Evolutionary conservation across 345 rosid genomes (phyloP).

Genomic region (Nephelium lappaceum): DNA sequence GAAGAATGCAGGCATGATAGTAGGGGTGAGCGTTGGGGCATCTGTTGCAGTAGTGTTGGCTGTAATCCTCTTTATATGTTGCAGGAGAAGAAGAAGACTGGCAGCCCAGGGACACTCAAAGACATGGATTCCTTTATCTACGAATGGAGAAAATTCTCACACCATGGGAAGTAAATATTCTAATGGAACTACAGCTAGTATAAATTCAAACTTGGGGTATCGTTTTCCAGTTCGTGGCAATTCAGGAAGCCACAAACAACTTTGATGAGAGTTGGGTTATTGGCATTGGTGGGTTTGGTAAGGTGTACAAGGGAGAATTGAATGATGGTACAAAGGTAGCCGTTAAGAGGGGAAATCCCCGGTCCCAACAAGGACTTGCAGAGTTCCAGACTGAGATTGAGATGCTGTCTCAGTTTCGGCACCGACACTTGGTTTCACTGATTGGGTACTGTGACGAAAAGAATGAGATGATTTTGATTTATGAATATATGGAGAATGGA

Average conservation of each 20-base stretch:
- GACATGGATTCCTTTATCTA: constrained; percentile 67
- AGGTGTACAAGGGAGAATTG: constrained; percentile 68
- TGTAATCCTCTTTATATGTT: constrained; percentile 40
- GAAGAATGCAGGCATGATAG: constrained; percentile 45
- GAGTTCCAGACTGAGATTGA: constrained; percentile 84
- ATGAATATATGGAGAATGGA: constrained; percentile 80
- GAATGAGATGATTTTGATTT: constrained; percentile 76
- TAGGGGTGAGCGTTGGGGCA: constrained; percentile 44
- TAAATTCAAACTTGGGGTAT: constrained; percentile 46
- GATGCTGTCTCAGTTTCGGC: constrained; percentile 81
- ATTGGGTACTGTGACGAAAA: constrained; percentile 83
- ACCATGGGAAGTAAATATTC: constrained; percentile 59
- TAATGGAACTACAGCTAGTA: constrained; percentile 53
- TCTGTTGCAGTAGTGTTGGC: constrained; percentile 40
- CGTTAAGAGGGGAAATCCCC: constrained; percentile 72
- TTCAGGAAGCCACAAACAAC: constrained; percentile 73
- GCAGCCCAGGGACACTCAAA: constrained; percentile 49
- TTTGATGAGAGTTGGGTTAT: constrained; percentile 68
- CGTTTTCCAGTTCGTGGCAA: constrained; percentile 52
- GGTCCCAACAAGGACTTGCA: constrained; percentile 75
- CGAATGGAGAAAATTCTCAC: constrained; percentile 44
- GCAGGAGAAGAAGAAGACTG: constrained; percentile 39
- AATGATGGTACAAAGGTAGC: constrained; percentile 68
- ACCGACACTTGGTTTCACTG: constrained; percentile 77
- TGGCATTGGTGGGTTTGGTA: constrained; percentile 85